phyloP scores from a whole-genome alignment of 1,139 yeast species.

The Hemisphaericaspora lyxosophila region DNA sequence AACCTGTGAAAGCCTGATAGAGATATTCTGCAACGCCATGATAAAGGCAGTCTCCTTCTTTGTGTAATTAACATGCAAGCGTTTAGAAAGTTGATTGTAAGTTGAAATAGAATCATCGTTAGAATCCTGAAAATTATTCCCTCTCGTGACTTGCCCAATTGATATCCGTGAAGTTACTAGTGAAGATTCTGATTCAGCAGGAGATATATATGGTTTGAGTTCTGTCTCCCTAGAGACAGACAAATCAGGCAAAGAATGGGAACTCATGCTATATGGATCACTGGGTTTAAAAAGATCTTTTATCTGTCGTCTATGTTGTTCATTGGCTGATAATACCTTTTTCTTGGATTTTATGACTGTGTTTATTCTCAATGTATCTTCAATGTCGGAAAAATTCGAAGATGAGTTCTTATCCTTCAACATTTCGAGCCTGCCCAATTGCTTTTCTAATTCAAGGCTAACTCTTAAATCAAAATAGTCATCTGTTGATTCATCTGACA shows the following conservation, averaged over 20 bases:
- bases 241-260: slow-evolving; percentile 26
- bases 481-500: slow-evolving; percentile 22
- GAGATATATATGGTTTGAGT: background rate
- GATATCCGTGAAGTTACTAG: background rate
- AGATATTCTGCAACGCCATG: slow-evolving; percentile 83
- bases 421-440: slow-evolving; percentile 1
- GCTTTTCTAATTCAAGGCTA: slow-evolving; percentile 4
- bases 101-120: too few species aligned
- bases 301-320: background rate
- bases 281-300: slow-evolving; percentile 1
- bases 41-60: slow-evolving; percentile 90
- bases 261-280: slow-evolving; percentile 8
- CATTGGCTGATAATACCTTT: slow-evolving; percentile 1
- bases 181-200: slow-evolving; percentile 2
- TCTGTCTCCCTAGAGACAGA: background rate
- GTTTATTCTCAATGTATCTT: slow-evolving; percentile 27
- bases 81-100: slow-evolving; percentile 48
- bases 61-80: slow-evolving; percentile 73
- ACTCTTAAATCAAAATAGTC: slow-evolving; percentile 16
- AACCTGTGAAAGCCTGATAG: slow-evolving; percentile 77
- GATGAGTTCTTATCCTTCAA: background rate
- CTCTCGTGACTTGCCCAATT: too few species aligned
- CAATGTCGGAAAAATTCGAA: slow-evolving; percentile 14
- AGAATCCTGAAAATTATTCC: too few species aligned
- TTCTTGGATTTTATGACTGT: slow-evolving; percentile 34